phyloP scores from a whole-genome alignment of 306 rosid genomes.

The Aeschynomene evenia region DNA sequence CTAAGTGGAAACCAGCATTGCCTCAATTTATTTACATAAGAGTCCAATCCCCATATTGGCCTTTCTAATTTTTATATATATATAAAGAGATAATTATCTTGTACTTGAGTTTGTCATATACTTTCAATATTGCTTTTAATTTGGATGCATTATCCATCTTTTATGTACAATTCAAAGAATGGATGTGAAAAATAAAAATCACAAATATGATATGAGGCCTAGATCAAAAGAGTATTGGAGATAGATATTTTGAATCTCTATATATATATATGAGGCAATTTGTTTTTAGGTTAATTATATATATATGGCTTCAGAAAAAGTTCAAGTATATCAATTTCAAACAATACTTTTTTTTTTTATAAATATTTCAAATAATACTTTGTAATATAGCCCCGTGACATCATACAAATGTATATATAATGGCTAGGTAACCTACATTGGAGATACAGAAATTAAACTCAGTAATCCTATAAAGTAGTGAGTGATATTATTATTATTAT shows the following conservation, averaged over 20 bases:
- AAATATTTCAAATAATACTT: slow-evolving; percentile 29
- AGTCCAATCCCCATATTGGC: background rate
- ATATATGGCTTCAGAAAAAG: slow-evolving; percentile 24
- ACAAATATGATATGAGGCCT: slow-evolving; percentile 22
- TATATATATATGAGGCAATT: slow-evolving; percentile 3
- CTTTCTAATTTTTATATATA: background rate
- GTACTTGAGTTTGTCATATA: slow-evolving; percentile 11
- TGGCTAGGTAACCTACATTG: slow-evolving; percentile 12
- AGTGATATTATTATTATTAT: background rate
- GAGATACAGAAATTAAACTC: background rate
- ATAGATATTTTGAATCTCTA: slow-evolving; percentile 23
- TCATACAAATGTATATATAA: slow-evolving; percentile 17
- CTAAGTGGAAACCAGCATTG: background rate
- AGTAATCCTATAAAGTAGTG: background rate
- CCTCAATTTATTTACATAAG: slow-evolving; percentile 1
- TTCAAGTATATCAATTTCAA: slow-evolving; percentile 39
- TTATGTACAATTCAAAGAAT: background rate
- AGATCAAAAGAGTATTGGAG: slow-evolving; percentile 26
- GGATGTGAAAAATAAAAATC: background rate
- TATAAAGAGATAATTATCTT: background rate
- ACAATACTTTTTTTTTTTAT: slow-evolving; percentile 18
- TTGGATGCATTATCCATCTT: background rate
- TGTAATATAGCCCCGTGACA: slow-evolving; percentile 12
- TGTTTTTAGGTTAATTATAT: slow-evolving; percentile 14
- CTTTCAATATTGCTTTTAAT: background rate